A percentile compares a stretch with the other conserved stretches of the same genome.
Conservation (phyloP, 768 basidiomycete genomes). For the Rhizopogon roseolus region DNA sequence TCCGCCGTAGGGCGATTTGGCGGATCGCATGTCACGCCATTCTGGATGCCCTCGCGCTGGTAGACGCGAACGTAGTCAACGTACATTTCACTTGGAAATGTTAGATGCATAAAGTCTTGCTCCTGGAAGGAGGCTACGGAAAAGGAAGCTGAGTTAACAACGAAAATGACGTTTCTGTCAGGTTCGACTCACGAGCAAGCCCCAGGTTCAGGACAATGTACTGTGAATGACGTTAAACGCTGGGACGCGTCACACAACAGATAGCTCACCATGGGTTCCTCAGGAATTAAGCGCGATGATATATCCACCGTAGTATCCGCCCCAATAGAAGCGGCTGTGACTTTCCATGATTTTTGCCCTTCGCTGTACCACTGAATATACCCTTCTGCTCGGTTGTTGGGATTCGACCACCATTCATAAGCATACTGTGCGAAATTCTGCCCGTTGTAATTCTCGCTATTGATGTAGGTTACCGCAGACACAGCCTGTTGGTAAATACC, state of each 20-base stretch:
- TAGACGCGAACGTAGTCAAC: constrained; percentile 91
- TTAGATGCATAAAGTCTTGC: constrained; percentile 65
- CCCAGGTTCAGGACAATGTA: constrained; percentile 85
- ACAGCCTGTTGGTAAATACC: constrained; percentile 71
- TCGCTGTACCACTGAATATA: constrained; percentile 83
- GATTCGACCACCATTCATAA: constrained; percentile 79
- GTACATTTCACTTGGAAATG: constrained; percentile 77
- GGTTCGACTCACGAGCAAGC: constrained; percentile 49
- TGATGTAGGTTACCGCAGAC: constrained; percentile 56
- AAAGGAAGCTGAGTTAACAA: background rate
- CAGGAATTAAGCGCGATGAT: constrained; percentile 63
- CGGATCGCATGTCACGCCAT: constrained; percentile 79
- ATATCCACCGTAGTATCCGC: constrained; percentile 57
- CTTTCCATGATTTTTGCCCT: constrained; percentile 65
- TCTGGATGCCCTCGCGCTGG: constrained; percentile 66
- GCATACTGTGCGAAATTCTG: constrained; percentile 57
- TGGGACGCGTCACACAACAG: constrained; percentile 1
- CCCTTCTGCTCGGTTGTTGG: constrained; percentile 57
- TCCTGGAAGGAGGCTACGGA: constrained; percentile 58
- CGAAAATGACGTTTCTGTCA: background rate
- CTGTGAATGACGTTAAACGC: constrained; percentile 31
- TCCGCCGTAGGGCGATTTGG: constrained; percentile 67
- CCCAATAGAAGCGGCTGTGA: constrained; percentile 61
- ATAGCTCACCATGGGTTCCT: constrained; percentile 86
- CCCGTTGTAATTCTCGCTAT: constrained; percentile 52